Percentiles rank a stretch among this genome's conserved stretches.
These are phyloP conservation scores for Hanseniaspora vineae DNA, from an alignment of 805 yeast genomes.

Conservation along the genomic window DNA sequence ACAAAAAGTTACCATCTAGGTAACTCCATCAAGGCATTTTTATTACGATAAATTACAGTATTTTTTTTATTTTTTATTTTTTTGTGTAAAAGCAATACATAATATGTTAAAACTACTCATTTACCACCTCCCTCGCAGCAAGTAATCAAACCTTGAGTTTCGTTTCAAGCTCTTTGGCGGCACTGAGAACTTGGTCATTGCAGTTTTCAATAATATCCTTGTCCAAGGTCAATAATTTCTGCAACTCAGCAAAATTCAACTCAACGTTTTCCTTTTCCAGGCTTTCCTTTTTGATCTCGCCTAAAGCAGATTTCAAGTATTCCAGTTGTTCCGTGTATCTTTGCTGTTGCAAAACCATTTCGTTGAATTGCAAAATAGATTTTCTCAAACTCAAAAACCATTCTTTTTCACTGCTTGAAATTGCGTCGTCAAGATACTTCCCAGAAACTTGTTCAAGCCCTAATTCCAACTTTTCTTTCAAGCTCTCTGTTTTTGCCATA, in stretches of 20 bases:
- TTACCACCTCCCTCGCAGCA: not conserved
- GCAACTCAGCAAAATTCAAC: constrained; percentile 23
- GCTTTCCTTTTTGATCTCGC: too few relatives aligned
- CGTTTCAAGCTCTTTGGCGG: constrained; percentile 12
- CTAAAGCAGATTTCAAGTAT: constrained; percentile 11
- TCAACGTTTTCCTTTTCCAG: not conserved
- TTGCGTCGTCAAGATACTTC: too few relatives aligned
- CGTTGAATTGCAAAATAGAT: constrained; percentile 22
- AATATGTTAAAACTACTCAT: too few relatives aligned
- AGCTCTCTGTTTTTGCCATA: not conserved
- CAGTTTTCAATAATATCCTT: constrained; percentile 18
- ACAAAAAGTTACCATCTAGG: too few relatives aligned
- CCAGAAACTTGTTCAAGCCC: too few relatives aligned
- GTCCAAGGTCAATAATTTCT: constrained; percentile 22
- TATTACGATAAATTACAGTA: too few relatives aligned
- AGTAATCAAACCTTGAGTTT: constrained; percentile 1
- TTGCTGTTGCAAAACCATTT: constrained; percentile 17
- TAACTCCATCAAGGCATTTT: not conserved
- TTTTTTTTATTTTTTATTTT: too few relatives aligned
- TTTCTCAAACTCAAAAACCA: constrained; percentile 34
- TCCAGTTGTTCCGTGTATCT: constrained; percentile 18
- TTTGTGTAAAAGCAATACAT: not conserved
- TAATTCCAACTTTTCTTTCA: not conserved
- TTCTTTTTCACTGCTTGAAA: constrained; percentile 23
- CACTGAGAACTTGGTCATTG: constrained; percentile 9